Evolutionary conservation across 2,329 filamentous ascomycete species (phyloP).

Genomic region (Xylariaceae sp.): DNA sequence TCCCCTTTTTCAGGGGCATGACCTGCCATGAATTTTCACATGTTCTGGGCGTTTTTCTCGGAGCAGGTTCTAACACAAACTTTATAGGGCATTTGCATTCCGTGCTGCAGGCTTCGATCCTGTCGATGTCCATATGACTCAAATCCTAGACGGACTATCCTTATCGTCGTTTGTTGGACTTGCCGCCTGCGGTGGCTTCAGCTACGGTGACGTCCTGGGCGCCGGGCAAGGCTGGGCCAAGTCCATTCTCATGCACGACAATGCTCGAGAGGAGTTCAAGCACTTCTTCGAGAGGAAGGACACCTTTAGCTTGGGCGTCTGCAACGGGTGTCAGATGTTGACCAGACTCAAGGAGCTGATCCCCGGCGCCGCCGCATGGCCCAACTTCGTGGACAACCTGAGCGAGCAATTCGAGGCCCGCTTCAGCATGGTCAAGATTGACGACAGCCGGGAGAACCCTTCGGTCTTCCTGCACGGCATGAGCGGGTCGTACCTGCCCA

Average conservation of each 20-base stretch:
- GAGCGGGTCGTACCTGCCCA: slow-evolving; percentile 72
- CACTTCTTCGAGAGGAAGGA: slow-evolving; percentile 80
- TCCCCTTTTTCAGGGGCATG: no score
- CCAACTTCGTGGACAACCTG: slow-evolving; percentile 56
- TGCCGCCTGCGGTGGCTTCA: slow-evolving; percentile 95
- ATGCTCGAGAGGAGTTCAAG: slow-evolving; percentile 68
- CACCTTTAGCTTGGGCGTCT: slow-evolving; percentile 89
- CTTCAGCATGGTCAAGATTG: slow-evolving; percentile 75
- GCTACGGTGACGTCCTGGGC: slow-evolving; percentile 74
- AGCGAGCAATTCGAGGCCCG: slow-evolving; percentile 88
- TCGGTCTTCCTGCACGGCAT: slow-evolving; percentile 85
- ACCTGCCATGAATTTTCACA: no score
- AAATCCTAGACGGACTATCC: slow-evolving; percentile 72
- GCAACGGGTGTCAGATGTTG: slow-evolving; percentile 96
- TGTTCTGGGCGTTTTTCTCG: no score
- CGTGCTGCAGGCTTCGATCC: slow-evolving; percentile 83
- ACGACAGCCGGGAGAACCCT: slow-evolving; percentile 54
- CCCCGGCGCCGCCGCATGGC: slow-evolving; percentile 70
- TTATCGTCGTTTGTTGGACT: slow-evolving; percentile 79
- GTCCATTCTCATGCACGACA: slow-evolving; percentile 79
- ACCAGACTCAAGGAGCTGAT: slow-evolving; percentile 69
- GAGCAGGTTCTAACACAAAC: not conserved
- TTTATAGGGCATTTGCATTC: slow-evolving; percentile 69
- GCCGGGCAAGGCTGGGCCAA: slow-evolving; percentile 97
- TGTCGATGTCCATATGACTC: slow-evolving; percentile 94